Percentiles rank a stretch among this genome's conserved stretches.
These are phyloP conservation scores for Atkinsonella texensis DNA, from an alignment of 2,329 filamentous ascomycete genomes.

Conservation along the genomic window DNA sequence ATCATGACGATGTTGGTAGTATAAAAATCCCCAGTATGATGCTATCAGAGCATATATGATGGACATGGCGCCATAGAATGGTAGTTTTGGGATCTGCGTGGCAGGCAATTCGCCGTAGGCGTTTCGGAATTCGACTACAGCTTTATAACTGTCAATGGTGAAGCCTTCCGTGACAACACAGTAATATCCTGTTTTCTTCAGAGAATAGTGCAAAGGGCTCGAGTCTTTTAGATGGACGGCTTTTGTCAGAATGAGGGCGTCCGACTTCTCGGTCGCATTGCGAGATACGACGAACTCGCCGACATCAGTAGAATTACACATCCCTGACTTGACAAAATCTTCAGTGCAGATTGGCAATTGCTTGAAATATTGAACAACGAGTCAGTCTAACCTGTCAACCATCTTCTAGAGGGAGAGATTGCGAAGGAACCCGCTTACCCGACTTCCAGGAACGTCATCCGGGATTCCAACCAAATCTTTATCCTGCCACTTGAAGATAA, in stretches of 20 bases:
- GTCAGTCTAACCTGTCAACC: neutral
- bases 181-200: conserved; percentile 90
- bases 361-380: conserved; percentile 12
- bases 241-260: conserved; percentile 62
- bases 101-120: conserved; percentile 92
- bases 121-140: conserved; percentile 84
- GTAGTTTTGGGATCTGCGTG: conserved; percentile 90
- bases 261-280: conserved; percentile 61
- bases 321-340: conserved; percentile 51
- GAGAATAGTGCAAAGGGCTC: conserved; percentile 63
- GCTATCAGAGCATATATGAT: conserved; percentile 85
- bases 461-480: conserved; percentile 63
- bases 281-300: conserved; percentile 74
- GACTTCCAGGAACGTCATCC: conserved; percentile 41
- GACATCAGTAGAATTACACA: conserved; percentile 66
- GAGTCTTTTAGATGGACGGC: conserved; percentile 73
- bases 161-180: conserved; percentile 74
- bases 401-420: neutral
- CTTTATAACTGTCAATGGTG: conserved; percentile 57
- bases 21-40: conserved; percentile 81
- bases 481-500: conserved; percentile 93
- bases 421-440: conserved; percentile 32
- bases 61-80: conserved; percentile 90
- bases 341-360: conserved; percentile 58
- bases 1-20: conserved; percentile 86